These are phyloP conservation scores for Termitomyces bulborhizus DNA, from an alignment of 768 basidiomycete species.

Conservation along the genomic window DNA sequence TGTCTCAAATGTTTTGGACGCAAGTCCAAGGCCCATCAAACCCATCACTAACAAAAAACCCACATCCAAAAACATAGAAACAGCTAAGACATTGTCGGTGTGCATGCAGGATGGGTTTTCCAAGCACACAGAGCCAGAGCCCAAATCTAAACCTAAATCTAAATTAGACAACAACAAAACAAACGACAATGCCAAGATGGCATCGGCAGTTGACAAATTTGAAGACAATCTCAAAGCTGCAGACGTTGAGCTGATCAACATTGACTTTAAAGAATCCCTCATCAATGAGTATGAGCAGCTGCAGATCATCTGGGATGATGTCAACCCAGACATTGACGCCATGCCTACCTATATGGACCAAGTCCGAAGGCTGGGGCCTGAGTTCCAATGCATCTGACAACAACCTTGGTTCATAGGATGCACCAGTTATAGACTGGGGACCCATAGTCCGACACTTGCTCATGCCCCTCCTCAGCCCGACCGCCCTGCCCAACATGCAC, in stretches of 20 bases:
- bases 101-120: too few relatives aligned
- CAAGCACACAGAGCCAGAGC: too few relatives aligned
- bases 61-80: too few relatives aligned
- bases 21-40: slow-evolving; percentile 27
- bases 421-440: slow-evolving; percentile 14
- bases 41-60: slow-evolving; percentile 7
- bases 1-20: slow-evolving; percentile 45
- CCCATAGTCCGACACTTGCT: slow-evolving; percentile 22
- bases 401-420: slow-evolving; percentile 7
- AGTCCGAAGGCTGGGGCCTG: slow-evolving; percentile 7
- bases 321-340: slow-evolving; percentile 9
- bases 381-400: background rate
- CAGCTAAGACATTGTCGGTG: too few relatives aligned
- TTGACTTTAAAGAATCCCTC: slow-evolving; percentile 5
- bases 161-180: background rate
- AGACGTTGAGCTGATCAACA: slow-evolving; percentile 22
- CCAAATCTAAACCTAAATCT: too few relatives aligned
- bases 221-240: slow-evolving; percentile 32
- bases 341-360: slow-evolving; percentile 8
- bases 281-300: slow-evolving; percentile 10
- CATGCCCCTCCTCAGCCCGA: slow-evolving; percentile 45
- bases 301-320: slow-evolving; percentile 9
- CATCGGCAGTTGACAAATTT: slow-evolving; percentile 20
- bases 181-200: slow-evolving; percentile 7
- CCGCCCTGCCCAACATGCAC: slow-evolving; percentile 54